Conservation (phyloP, 345 rosid species). For the Litchi chinensis region DNA sequence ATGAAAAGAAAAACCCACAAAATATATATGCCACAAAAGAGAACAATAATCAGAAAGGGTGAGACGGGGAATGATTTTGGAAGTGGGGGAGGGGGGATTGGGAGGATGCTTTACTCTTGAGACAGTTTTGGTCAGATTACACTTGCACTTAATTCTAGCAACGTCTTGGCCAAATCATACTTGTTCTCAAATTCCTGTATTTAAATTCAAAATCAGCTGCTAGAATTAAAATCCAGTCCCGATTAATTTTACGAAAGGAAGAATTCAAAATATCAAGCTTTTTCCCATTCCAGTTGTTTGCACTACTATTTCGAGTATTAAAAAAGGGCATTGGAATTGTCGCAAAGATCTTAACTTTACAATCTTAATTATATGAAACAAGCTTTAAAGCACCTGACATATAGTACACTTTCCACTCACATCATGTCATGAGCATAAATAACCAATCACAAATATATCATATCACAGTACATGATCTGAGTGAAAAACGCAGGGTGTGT, state of each 20-base stretch:
- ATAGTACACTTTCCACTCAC: not conserved
- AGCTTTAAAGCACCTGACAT: not conserved
- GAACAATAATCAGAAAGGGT: no score
- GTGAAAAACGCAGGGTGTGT: not conserved
- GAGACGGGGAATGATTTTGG: no score
- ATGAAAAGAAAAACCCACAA: no score
- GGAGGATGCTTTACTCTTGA: no score
- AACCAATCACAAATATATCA: not conserved
- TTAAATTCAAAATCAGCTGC: not conserved
- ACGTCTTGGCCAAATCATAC: no score
- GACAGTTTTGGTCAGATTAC: no score
- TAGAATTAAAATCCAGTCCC: not conserved
- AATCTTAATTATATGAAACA: not conserved
- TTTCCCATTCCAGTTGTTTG: no score
- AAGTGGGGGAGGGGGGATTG: no score
- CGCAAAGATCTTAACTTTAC: not conserved
- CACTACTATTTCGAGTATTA: not conserved
- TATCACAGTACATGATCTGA: not conserved
- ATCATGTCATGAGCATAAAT: not conserved
- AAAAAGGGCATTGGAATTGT: not conserved
- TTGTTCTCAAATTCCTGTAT: not conserved
- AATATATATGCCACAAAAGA: no score
- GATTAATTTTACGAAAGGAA: not conserved
- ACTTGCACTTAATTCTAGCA: no score
- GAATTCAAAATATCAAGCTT: not conserved